Conservation (phyloP, 345 rosid genomes). For the Sonneratia alba region DNA sequence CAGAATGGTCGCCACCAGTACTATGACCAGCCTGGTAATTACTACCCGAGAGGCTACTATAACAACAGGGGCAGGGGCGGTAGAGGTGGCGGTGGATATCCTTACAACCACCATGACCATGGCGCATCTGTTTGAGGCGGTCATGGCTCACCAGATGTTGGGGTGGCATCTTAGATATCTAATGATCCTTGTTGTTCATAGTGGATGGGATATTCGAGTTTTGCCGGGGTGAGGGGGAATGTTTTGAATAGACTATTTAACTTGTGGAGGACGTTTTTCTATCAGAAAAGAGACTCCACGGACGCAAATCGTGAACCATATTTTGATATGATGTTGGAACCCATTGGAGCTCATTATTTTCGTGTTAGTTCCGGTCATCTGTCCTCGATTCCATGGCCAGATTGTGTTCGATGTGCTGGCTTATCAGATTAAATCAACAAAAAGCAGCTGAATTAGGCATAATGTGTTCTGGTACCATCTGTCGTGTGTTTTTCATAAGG, state of each 20-base stretch:
- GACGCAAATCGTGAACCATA: too few species aligned
- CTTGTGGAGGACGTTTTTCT: not conserved
- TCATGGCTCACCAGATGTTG: conserved; percentile 37
- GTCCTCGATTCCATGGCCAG: not conserved
- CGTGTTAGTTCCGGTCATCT: not conserved
- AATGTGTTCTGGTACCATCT: not conserved
- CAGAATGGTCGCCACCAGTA: conserved; percentile 48
- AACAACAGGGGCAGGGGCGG: conserved; percentile 69
- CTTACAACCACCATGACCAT: conserved; percentile 23
- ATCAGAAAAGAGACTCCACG: not conserved
- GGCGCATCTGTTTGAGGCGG: conserved; percentile 39
- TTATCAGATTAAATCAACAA: too few species aligned
- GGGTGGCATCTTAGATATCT: conserved; percentile 17
- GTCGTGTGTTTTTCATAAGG: too few species aligned
- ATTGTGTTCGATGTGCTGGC: not conserved
- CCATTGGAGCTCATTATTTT: not conserved
- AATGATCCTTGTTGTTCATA: not conserved
- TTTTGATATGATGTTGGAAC: not conserved
- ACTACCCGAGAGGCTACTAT: conserved; percentile 53
- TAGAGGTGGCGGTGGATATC: conserved; percentile 13
- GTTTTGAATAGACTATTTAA: not conserved
- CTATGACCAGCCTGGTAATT: conserved; percentile 59
- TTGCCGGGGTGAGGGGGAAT: not conserved
- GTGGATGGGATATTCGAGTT: not conserved
- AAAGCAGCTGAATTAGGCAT: too few species aligned